Evolutionary conservation across 768 basidiomycete genomes (phyloP).

Genomic region (Russula griseocarnosa): DNA sequence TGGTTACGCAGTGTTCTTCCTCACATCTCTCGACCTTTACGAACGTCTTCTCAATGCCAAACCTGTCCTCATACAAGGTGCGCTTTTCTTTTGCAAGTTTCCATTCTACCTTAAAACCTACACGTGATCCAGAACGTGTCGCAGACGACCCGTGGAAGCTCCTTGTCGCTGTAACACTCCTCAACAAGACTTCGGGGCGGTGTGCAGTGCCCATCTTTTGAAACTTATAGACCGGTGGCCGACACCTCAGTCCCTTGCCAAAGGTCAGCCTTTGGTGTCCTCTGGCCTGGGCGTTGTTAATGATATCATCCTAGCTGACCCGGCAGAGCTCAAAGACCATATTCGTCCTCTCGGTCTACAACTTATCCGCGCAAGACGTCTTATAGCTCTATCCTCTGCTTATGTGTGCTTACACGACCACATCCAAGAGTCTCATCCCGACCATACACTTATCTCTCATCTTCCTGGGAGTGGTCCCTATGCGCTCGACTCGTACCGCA

Average conservation of each 20-base stretch:
- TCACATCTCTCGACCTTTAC: constrained; percentile 19
- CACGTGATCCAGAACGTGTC: constrained; percentile 42
- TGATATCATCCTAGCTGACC: constrained; percentile 38
- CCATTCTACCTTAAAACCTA: too few relatives aligned
- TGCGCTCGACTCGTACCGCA: constrained; percentile 72
- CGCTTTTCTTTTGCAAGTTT: not conserved
- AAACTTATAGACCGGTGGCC: constrained; percentile 54
- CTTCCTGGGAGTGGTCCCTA: constrained; percentile 65
- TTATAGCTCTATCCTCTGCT: constrained; percentile 49
- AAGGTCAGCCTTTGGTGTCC: constrained; percentile 38
- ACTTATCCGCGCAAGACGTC: constrained; percentile 51
- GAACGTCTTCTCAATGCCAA: constrained; percentile 28
- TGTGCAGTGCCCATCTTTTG: constrained; percentile 64
- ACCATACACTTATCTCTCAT: constrained; percentile 45
- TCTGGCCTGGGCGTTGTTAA: not conserved
- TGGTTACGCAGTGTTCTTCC: constrained; percentile 21
- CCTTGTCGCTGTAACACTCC: constrained; percentile 58
- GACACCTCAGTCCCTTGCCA: constrained; percentile 49
- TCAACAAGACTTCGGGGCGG: constrained; percentile 67
- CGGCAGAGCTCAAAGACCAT: constrained; percentile 42
- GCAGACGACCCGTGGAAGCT: constrained; percentile 64
- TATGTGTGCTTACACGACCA: constrained; percentile 35
- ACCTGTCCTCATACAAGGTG: constrained; percentile 35
- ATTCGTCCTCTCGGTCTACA: constrained; percentile 58
- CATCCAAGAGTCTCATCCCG: not conserved